These are phyloP conservation scores for Quercus ilex DNA, from an alignment of 306 rosid species.

Conservation along the genomic window DNA sequence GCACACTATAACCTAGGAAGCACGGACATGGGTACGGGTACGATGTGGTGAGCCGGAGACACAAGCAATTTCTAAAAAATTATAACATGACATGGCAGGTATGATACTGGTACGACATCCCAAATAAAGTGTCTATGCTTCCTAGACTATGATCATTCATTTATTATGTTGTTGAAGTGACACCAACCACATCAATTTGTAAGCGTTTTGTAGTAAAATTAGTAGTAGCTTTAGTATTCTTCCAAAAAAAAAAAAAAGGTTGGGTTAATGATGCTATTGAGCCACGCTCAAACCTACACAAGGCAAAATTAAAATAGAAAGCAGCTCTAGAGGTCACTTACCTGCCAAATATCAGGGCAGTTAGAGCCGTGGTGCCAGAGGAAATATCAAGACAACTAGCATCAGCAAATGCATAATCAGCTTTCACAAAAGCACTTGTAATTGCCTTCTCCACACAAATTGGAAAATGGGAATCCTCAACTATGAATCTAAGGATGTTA, in stretches of 20 bases:
- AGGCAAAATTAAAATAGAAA: neutral
- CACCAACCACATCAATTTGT: too few relatives aligned
- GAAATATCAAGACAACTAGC: slow-evolving; percentile 71
- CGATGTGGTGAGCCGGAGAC: too few relatives aligned
- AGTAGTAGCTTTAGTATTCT: too few relatives aligned
- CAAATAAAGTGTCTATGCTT: too few relatives aligned
- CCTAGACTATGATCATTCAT: neutral
- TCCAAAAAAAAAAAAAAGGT: too few relatives aligned
- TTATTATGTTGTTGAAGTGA: too few relatives aligned
- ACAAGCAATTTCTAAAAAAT: too few relatives aligned
- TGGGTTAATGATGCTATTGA: too few relatives aligned
- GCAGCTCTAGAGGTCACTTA: slow-evolving; percentile 20
- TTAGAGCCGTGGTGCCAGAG: slow-evolving; percentile 80
- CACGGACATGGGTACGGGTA: too few relatives aligned
- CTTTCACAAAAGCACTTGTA: slow-evolving; percentile 64
- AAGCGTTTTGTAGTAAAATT: too few relatives aligned
- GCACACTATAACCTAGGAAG: neutral
- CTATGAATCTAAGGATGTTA: slow-evolving; percentile 64
- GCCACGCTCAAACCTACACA: neutral
- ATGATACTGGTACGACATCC: too few relatives aligned
- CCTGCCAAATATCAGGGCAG: slow-evolving; percentile 68
- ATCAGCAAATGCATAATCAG: slow-evolving; percentile 80
- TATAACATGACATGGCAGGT: too few relatives aligned
- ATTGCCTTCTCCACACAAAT: slow-evolving; percentile 55
- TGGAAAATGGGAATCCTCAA: slow-evolving; percentile 70